Evolutionary conservation across 176 grass and related monocot species (phyloP), one percentile per base, ranked within the genome.

Genomic region (Zea mays): DNA sequence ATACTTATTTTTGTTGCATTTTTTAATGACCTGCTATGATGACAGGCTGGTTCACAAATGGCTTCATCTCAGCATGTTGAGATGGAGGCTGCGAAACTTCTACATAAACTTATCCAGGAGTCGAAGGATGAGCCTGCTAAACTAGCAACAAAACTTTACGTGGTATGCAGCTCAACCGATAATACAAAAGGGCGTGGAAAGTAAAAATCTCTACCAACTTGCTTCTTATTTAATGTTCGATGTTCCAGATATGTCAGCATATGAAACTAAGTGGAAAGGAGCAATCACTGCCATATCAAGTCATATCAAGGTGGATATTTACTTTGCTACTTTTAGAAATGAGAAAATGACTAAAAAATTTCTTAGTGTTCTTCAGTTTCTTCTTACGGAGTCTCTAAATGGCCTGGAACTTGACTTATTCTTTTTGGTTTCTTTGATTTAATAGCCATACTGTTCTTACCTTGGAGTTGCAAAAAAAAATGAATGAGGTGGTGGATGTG

Each of bases 221-320:
- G 2, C n/a, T 83, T 69, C 44, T 77, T 51, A 36, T n/a, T 12
- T 10, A 55, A 69, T 60, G 16, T 60, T 65, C 73, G 43, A 72
- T 46, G 43, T 48, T 79, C 37, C 71, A 99, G 96, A 99, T 99
- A 90, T 99, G 96, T 49, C 96, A 88, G 65, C 96, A 99, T 87
- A 99, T 99, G 96, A 99, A 95, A 82, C 54, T 90, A 74, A 99
- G 92, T 79, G 96, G 96, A 72, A 99, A 95, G 79, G 96, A 99
- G 72, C 90, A 99, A 50, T 94, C 96, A 73, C 79, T 99, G 58
- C 96, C 96, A 66, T 99, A 90, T 88, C 96, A 99, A 54, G 96
- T 99, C 72, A 99, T 99, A 88, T 99, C 96, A 34, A 99, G 90
- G 96, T 93, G 72, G 78, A 35, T 72, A 27, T 76, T 27, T 14